Percentiles rank a stretch among this genome's conserved stretches.
phyloP scores from a whole-genome alignment of 176 grass and related monocot genomes.

The Hyparrhenia diplandra region DNA sequence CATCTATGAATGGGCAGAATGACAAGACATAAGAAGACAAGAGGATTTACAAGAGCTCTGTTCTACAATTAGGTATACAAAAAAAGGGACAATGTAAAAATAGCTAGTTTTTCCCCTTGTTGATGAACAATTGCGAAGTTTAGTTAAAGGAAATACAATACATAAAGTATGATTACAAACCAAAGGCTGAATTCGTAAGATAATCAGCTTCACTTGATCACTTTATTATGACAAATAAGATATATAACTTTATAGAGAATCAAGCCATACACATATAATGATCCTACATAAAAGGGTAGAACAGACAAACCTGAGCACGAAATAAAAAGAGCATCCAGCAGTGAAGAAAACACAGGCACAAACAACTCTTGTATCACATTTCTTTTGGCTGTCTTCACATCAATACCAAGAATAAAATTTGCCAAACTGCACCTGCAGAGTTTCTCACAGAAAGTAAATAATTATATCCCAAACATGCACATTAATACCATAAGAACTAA shows the following conservation, averaged over 20 bases:
- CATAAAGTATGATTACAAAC: conserved; percentile 7
- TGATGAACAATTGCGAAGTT: neutral
- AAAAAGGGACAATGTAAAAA: neutral
- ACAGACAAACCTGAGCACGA: conserved; percentile 62
- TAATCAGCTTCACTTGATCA: neutral
- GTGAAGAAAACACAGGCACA: conserved; percentile 73
- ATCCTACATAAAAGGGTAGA: conserved; percentile 5
- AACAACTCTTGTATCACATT: conserved; percentile 54
- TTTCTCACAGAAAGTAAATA: conserved; percentile 14
- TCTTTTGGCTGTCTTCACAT: conserved; percentile 56
- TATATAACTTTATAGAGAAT: neutral
- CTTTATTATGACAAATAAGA: conserved; percentile 9
- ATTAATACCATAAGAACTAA: conserved; percentile 12
- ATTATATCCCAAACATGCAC: conserved; percentile 18
- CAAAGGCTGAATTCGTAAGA: neutral
- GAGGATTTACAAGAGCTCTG: neutral
- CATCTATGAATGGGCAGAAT: conserved; percentile 44
- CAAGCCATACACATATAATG: neutral
- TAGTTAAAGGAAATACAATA: neutral
- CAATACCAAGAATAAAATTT: conserved; percentile 66
- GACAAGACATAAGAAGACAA: conserved; percentile 7
- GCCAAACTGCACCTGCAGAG: conserved; percentile 81
- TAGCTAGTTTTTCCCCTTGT: neutral
- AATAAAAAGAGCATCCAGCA: conserved; percentile 70
- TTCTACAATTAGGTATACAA: conserved; percentile 17